Base-by-base conservation (phyloP, 164 flowering plant genomes). In the Vitis amurensis region DNA sequence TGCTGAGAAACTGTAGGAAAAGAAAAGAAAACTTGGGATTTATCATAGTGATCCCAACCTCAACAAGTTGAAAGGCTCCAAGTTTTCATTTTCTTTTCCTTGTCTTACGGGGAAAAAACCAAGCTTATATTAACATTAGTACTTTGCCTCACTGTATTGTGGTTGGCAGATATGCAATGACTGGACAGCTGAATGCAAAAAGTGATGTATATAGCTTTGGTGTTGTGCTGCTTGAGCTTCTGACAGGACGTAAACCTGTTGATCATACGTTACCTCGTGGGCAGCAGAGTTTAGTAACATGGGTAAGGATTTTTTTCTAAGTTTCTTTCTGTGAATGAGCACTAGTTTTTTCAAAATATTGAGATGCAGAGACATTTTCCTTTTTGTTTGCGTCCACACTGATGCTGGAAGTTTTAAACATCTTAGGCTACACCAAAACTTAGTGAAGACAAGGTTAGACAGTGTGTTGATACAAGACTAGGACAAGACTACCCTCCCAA, bases 151-250 rank as follows among this genome's bases (percentile, higher is more conserved):
- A 31, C 44, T 61, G 12, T 44, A 48, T 12, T 56, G 13, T 67
- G 61, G 44, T 68, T 78, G 68, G 51, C 85, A 91, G 98, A 78
- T 93, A 93, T 84, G 97, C 98, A 73, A 89, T 93, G 97, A 89
- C 97, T 55, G 98, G 98, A 50, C 94, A 89, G 75, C 77, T 93
- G 64, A 91, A 83, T 70, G 86, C 90, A 31, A 93, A 93, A 81
- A 93, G 98, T 77, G 97, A 91, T 73, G 94, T 91, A 3, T 92
- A 91, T 75, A 92, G 98, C 74, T 92, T 91, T 69, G 98, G 98
- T 7, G 96, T 92, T 64, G 96, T 92, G 48, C 81, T 92, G 52
- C 86, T 92, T 66, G 98, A 92, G 78, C 98, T 92, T 70, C 62
- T 92, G 71, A 91, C 98, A 2, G 98, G 98, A 48, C 83, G 96